Evolutionary conservation across 345 rosid genomes (phyloP).

Genomic region (Conringia planisiliqua): DNA sequence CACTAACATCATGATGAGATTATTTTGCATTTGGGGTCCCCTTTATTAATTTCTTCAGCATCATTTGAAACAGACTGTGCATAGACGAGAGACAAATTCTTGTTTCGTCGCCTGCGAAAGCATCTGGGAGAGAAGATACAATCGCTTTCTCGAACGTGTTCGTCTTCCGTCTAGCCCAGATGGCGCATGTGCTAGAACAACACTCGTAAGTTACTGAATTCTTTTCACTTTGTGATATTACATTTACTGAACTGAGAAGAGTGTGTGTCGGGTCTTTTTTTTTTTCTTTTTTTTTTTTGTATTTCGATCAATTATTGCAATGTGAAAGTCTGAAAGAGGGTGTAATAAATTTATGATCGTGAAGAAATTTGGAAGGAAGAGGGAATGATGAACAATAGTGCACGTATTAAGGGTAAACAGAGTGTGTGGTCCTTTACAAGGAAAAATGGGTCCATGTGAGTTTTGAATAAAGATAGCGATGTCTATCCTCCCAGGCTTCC

Average conservation of each 20-base stretch:
- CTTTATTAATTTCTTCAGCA: background rate
- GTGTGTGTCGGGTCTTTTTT: background rate
- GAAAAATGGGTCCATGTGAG: slow-evolving; percentile 30
- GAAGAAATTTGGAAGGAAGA: slow-evolving; percentile 11
- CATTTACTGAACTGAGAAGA: background rate
- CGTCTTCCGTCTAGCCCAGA: slow-evolving; percentile 3
- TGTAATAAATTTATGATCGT: slow-evolving; percentile 12
- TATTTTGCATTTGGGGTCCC: background rate
- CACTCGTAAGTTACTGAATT: slow-evolving; percentile 23
- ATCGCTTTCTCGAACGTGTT: slow-evolving; percentile 22
- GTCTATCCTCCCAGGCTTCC: slow-evolving; percentile 39
- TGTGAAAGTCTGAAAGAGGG: slow-evolving; percentile 3
- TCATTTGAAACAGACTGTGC: slow-evolving; percentile 20
- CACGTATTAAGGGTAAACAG: slow-evolving; percentile 12
- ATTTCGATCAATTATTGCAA: slow-evolving; percentile 17
- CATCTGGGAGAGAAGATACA: background rate
- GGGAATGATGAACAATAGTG: slow-evolving; percentile 23
- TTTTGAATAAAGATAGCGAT: slow-evolving; percentile 38
- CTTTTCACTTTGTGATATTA: background rate
- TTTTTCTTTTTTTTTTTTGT: background rate
- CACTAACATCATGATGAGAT: background rate
- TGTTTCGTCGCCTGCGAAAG: slow-evolving; percentile 32
- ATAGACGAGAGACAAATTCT: background rate
- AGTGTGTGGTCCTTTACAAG: slow-evolving; percentile 22
- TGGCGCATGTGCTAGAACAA: slow-evolving; percentile 7